Conservation (phyloP, 768 basidiomycete species). For the Neoboletus magnificus region DNA sequence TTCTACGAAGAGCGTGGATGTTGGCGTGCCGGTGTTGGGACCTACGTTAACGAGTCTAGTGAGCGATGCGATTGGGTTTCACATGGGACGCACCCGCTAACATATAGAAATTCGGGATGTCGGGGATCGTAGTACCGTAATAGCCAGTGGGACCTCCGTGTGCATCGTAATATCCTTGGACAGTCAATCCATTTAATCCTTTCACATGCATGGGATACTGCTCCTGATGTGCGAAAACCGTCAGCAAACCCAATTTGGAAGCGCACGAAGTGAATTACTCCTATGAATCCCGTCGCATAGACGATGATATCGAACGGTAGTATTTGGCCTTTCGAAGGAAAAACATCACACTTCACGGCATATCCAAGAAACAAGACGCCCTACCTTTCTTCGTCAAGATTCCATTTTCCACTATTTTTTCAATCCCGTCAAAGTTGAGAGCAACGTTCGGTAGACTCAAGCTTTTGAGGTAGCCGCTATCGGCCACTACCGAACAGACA, state of each 20-base stretch:
- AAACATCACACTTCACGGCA: background rate
- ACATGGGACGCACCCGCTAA: slow-evolving; percentile 23
- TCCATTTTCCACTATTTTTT: slow-evolving; percentile 15
- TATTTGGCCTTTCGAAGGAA: slow-evolving; percentile 20
- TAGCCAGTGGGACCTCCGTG: slow-evolving; percentile 36
- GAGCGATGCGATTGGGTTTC: background rate
- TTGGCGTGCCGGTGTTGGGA: slow-evolving; percentile 27
- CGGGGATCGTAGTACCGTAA: slow-evolving; percentile 31
- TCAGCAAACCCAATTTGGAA: background rate
- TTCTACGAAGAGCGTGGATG: slow-evolving; percentile 27
- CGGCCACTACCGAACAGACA: slow-evolving; percentile 17
- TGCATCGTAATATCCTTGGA: slow-evolving; percentile 28
- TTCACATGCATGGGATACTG: slow-evolving; percentile 21
- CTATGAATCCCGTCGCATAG: slow-evolving; percentile 33
- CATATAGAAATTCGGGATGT: slow-evolving; percentile 37
- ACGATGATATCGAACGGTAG: slow-evolving; percentile 34
- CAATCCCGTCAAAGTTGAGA: slow-evolving; percentile 26
- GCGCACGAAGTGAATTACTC: slow-evolving; percentile 16
- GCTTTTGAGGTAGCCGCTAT: slow-evolving; percentile 26
- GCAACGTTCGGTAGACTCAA: slow-evolving; percentile 22
- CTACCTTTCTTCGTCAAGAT: slow-evolving; percentile 26
- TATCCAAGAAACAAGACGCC: background rate
- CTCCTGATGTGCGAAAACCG: slow-evolving; percentile 10
- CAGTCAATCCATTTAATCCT: slow-evolving; percentile 21
- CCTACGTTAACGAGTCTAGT: slow-evolving; percentile 9